Base-by-base conservation (phyloP, 2,329 filamentous ascomycete genomes). In the Stachybotrys elegans region DNA sequence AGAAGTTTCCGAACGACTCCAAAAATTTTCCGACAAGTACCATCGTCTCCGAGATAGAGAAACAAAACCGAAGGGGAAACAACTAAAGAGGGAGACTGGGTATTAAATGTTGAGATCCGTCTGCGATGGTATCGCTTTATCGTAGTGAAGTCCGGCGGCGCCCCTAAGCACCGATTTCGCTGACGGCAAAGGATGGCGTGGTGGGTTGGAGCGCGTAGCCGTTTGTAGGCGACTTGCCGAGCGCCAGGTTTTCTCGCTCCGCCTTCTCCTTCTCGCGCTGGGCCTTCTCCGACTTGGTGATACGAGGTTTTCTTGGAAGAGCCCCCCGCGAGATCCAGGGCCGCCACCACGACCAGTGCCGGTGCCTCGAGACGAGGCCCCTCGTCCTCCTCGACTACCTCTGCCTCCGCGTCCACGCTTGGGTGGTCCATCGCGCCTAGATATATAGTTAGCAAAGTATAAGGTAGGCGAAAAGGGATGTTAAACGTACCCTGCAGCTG, bases 271-370 rank as follows among this genome's bases (percentile, higher is more conserved):
- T 78, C 57, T 94, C 88, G 65, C 88, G 82, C 58, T 84, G 80
- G 48, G 86, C 84, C 56, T 88, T 87, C 59, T 92, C 86, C 29
- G 87, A 85, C 62, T 95, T 95, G 31, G 86, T 93, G 53, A 89
- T 84, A 34, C 91, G 83, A 42, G 89, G 88, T 64, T 94, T 94
- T 53, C 90, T 78, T 17, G 84, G 1, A 84, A 83, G 11, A 79
- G 75, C 36, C 87, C 86, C 42, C 87, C 87, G 34, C 88, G 78
- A 27, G 87, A 88, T n/a, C 85, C 84, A 9, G 84, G 81, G 6
- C 74, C 75, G 25, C 72, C 72, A 19, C 66, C 71, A 40, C 71
- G 69, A n/a, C 70, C 69, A 6, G 64, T 62, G 27, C 67, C 68
- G 31, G 60, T 53, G 29, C 66, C 67, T 22, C 87, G 78, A 19